Conservation (phyloP, 2,329 filamentous ascomycete species). For the Lasiodiplodia citricola region DNA sequence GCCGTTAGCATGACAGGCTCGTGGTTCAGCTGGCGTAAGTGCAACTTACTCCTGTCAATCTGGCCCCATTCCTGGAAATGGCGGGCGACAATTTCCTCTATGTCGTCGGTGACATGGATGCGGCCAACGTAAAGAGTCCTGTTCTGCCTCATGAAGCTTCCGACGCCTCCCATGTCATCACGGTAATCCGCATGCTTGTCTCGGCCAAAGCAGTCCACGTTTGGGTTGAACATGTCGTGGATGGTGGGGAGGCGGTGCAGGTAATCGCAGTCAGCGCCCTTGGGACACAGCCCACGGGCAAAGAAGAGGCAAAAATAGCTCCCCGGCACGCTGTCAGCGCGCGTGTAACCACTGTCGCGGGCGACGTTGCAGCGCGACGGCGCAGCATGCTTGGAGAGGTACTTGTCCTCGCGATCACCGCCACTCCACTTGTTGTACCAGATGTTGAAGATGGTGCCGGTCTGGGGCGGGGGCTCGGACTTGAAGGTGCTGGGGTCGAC, state of each 20-base stretch:
- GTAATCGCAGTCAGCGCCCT: constrained; percentile 92
- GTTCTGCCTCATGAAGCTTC: constrained; percentile 91
- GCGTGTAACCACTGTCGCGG: constrained; percentile 62
- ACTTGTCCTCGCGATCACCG: constrained; percentile 91
- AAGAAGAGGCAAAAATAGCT: constrained; percentile 95
- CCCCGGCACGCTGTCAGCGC: constrained; percentile 58
- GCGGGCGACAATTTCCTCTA: constrained; percentile 91
- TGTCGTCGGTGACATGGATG: constrained; percentile 95
- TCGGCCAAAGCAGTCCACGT: constrained; percentile 92
- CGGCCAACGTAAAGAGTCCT: constrained; percentile 90
- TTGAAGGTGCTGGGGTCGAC: constrained; percentile 84
- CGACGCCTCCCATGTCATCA: constrained; percentile 97
- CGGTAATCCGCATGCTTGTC: constrained; percentile 93
- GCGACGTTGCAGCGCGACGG: constrained; percentile 86
- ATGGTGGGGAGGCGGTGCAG: constrained; percentile 86
- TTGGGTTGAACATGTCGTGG: constrained; percentile 89
- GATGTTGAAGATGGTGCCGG: constrained; percentile 75
- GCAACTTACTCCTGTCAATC: constrained; percentile 70
- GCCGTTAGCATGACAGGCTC: background rate
- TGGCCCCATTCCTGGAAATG: constrained; percentile 98
- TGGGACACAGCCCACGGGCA: constrained; percentile 78
- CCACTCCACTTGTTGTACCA: constrained; percentile 99
- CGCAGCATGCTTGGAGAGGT: constrained; percentile 80
- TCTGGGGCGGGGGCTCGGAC: constrained; percentile 86
- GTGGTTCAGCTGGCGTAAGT: background rate